Base-by-base conservation (phyloP, 805 yeast genomes). In the Candida glaebosa region DNA sequence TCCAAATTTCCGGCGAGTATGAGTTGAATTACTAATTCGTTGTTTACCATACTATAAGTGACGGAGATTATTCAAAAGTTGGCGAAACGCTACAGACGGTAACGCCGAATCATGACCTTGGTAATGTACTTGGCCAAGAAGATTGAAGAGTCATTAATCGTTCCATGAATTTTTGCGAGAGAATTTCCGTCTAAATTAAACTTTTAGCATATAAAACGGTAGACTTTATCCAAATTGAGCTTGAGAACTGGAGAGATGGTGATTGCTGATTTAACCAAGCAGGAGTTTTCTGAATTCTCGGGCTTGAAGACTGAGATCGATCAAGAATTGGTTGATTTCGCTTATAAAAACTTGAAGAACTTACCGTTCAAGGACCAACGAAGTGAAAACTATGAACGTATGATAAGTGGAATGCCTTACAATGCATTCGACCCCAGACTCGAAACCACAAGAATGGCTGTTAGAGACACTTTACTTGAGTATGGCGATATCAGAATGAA, bases 341-440 rank as follows among this genome's bases (percentile, higher is more conserved):
- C 52, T 4, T 44, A 38, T 28, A 22, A 44, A 17, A 44, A 44
- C 18, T 26, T 44, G 24, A 42, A 45, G 4, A 33, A 46, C 34
- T 16, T 47, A 10, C 52, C 52, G 16, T 49, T 42, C 15, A 31
- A 40, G 17, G 42, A 36, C 15, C 10, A 19, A 24, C 9, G 31
- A 28, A 31, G 38, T 33, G 52, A 49, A 16, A 49, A 49, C 20
- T 49, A 49, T 22, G 51, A 49, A 37, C 22, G 51, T 25, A 49
- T 49, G 52, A 49, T 49, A 17, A 44, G 49, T 38, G 52, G 52
- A 8, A 41, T 49, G 48, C 34, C 48, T 38, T 46, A 44, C 18
- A 42, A 42, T 34, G 38, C 45, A 15, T 33, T 14, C 17, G 42
- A 39, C 28, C 30, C 32, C 15, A 45, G 38, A 2, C 31, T 46